Base-by-base conservation (phyloP, 2,329 filamentous ascomycete genomes). In the Aspergillus intermedius region DNA sequence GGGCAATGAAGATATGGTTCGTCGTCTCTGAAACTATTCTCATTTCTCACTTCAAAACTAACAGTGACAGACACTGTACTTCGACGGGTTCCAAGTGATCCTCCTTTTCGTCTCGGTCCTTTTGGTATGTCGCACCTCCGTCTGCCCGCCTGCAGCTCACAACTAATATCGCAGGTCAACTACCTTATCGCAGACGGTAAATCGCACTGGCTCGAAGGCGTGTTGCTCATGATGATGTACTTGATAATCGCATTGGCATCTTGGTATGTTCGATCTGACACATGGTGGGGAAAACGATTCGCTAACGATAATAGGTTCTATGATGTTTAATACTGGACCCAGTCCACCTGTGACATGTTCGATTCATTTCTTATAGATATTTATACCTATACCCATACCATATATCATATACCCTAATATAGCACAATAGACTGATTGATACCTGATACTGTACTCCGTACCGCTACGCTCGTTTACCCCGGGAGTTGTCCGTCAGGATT, bases 71-170 rank as follows among this genome's bases (percentile, higher is more conserved):
- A 88, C 83, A 17, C 78, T 95, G 4, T 85, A 85, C 65, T 93
- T 95, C 64, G 88, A 94, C 62, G 83, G 83, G 1, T 96, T 96
- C 74, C 88, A 95, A 71, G 84, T 95, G 12, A 86, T 77, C 2
- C 69, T 80, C 1, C 66, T 84, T 1, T 84, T 84, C 51, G 76
- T 83, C 21, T 68, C 72, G n/a, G 70, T 76, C 17, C 59, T 76
- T 23, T 56, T 76, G 51, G 73, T 69, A 60, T 45, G 64, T 54
- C 19, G 12, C 17, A 17, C 5, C 5, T 2, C 8, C 22, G 7
- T 13, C 37, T 15, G 40, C 8, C 30, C 22, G 7, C 10, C 37
- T 15, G 40, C 3, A n/a, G 4, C 12, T 5, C 37, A 10, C 9
- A 44, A 47, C 58, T 44, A 60, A 19, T 44, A 8, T 30, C 7